These are phyloP conservation scores for Sporothrix sp. DNA, from an alignment of 2,329 filamentous ascomycete genomes.

Conservation along the genomic window DNA sequence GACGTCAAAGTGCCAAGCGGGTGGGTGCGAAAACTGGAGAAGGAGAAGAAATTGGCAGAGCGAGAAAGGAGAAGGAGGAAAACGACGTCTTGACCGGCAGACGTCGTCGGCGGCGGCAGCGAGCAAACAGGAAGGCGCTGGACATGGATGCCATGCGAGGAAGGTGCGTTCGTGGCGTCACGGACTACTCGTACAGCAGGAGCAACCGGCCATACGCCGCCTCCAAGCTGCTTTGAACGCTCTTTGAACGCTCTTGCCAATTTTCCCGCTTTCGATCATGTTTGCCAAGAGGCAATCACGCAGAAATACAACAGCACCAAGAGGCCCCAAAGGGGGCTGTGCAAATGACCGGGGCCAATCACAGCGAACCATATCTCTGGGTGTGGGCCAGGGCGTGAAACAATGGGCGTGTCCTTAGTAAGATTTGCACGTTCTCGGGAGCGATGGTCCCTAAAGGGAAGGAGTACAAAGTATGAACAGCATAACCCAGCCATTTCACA, in stretches of 20 bases:
- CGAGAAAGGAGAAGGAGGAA: neutral
- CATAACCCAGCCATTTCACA: no score
- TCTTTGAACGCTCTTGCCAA: neutral
- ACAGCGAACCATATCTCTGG: neutral
- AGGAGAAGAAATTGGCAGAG: neutral
- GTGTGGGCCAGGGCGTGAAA: constrained; percentile 3
- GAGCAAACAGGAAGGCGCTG: neutral
- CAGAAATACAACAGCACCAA: constrained; percentile 11
- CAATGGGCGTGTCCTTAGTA: constrained; percentile 1
- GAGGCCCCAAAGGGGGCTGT: constrained; percentile 12
- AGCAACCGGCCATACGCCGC: neutral
- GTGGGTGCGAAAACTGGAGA: neutral
- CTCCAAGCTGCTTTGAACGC: neutral
- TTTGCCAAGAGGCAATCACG: constrained; percentile 12
- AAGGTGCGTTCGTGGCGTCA: neutral
- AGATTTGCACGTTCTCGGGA: neutral
- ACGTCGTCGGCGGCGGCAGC: no score
- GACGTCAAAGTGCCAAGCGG: neutral
- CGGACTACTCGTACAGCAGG: neutral
- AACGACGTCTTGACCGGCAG: neutral
- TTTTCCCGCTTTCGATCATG: neutral
- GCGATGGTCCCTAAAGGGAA: neutral
- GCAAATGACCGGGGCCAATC: constrained; percentile 11
- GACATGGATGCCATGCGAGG: neutral
- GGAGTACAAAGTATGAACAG: no score